Percentiles rank a stretch among this genome's conserved stretches.
Conservation (phyloP, 2,329 filamentous ascomycete species). For the Thelonectria blattea region DNA sequence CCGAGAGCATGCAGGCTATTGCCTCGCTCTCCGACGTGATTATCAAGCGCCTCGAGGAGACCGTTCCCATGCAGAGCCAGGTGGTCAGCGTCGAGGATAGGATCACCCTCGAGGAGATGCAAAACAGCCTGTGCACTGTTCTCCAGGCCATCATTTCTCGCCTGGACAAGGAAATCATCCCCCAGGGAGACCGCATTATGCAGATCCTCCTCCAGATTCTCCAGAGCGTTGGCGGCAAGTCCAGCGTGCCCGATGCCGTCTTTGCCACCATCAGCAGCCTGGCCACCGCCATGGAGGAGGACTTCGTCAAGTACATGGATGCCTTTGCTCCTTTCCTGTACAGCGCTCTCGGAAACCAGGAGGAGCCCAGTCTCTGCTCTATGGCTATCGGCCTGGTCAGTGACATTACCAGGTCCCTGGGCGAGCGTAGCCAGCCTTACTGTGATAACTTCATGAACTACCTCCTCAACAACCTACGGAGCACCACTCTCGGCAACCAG, state of each 20-base stretch:
- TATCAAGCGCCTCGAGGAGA: constrained; percentile 88
- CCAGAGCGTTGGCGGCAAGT: constrained; percentile 78
- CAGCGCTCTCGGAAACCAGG: constrained; percentile 92
- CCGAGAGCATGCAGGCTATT: constrained; percentile 81
- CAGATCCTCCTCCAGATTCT: constrained; percentile 83
- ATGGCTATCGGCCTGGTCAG: constrained; percentile 98
- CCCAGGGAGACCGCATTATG: constrained; percentile 95
- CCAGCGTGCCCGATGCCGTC: constrained; percentile 90
- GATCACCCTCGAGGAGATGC: constrained; percentile 95
- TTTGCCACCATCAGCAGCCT: constrained; percentile 94
- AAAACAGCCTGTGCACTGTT: constrained; percentile 92
- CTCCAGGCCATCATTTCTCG: constrained; percentile 90
- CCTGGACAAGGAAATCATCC: constrained; percentile 87
- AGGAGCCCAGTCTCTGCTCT: constrained; percentile 90
- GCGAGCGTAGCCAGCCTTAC: constrained; percentile 89
- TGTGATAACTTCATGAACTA: constrained; percentile 99
- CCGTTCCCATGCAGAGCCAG: constrained; percentile 86
- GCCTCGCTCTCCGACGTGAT: constrained; percentile 86
- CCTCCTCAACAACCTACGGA: constrained; percentile 89
- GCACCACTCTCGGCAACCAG: constrained; percentile 86
- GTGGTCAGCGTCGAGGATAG: constrained; percentile 97
- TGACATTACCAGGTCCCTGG: constrained; percentile 91
- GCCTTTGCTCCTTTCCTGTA: constrained; percentile 91
- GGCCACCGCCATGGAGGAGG: constrained; percentile 87
- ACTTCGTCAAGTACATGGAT: constrained; percentile 98